Evolutionary conservation across 1,139 yeast genomes (phyloP), one percentile per base, ranked within the genome.

Genomic region (Saccharomyces hybrid): DNA sequence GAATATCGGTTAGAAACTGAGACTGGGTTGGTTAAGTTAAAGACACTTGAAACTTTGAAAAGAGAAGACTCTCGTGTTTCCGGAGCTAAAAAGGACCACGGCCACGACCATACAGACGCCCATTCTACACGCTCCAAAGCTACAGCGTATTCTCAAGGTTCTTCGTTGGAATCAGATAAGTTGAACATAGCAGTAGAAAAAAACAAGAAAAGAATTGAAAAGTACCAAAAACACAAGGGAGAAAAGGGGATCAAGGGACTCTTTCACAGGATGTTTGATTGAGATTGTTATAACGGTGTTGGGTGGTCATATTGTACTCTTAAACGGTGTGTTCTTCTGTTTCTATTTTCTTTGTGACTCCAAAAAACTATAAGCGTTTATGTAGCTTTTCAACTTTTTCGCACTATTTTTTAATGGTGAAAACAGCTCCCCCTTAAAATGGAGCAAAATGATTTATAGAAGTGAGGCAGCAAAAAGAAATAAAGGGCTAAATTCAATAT

Each of bases 1-100:
- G 95, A 87, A 68, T 87, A 85, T 67, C 81, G 84, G 16, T 64
- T 86, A 59, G 95, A 87, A 72, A 87, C 95, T 1, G 77, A 76
- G 46, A 86, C 93, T 0, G 95, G 95, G 55, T 74, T 87, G 52
- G 95, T 87, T 2, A 67, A 62, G 46, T 58, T 62, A 52, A 60
- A 62, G 49, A 66, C 68, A 1, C 49, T 66, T 7, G 65, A 62
- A n/a, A 49, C 55, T 4, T 19, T 49, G 29, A 54, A 23, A 27
- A 56, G 58, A 14, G 53, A 51, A 34, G 50, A 48, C 19, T 46
- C 52, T 31, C 50, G 46, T 13, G 29, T 13, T 29, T 29, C 46
- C 26, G 8, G 29, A 16, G 26, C 28, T 13, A 47, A 8, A 49
- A 50, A 23, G 14, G 27, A 19, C 6, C 47, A 34, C 3, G 13